Percentiles rank a stretch among this genome's conserved stretches.
Evolutionary conservation across 192 early-diverging fungal genomes (phyloP).

Genomic region (Podila horticola): DNA sequence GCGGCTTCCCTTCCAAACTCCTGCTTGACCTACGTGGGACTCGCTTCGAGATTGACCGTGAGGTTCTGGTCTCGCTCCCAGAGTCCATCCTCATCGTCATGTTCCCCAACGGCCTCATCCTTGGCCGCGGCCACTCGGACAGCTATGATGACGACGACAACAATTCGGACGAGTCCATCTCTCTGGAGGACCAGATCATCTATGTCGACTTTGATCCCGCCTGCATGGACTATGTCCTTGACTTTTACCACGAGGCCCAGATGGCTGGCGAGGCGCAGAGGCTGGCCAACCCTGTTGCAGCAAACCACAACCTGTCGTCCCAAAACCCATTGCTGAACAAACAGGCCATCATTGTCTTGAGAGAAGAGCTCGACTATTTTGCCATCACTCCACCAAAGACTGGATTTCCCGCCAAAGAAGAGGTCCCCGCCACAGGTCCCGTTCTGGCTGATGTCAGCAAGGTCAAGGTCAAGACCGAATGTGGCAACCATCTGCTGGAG

Average conservation of each 20-base stretch:
- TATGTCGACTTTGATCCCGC: constrained; percentile 65
- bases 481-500: constrained; percentile 70
- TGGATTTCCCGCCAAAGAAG: constrained; percentile 32
- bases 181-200: constrained; percentile 60
- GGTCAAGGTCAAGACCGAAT: constrained; percentile 64
- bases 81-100: constrained; percentile 70
- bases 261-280: constrained; percentile 44
- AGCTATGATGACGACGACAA: constrained; percentile 53
- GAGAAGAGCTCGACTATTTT: constrained; percentile 86
- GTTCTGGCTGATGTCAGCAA: constrained; percentile 17
- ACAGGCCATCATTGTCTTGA: constrained; percentile 77
- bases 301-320: constrained; percentile 25
- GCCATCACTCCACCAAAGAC: constrained; percentile 61
- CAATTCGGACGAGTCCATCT: constrained; percentile 48
- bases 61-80: constrained; percentile 64
- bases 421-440: constrained; percentile 33
- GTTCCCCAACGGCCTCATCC: constrained; percentile 70
- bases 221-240: constrained; percentile 63
- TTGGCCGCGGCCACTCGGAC: constrained; percentile 35
- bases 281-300: constrained; percentile 26
- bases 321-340: constrained; percentile 64
- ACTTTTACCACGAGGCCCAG: constrained; percentile 58
- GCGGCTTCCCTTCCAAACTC: constrained; percentile 58
- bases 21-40: constrained; percentile 68
- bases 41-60: constrained; percentile 64